phyloP scores from a whole-genome alignment of 441 rosid species.

The Theobroma grandiflorum region DNA sequence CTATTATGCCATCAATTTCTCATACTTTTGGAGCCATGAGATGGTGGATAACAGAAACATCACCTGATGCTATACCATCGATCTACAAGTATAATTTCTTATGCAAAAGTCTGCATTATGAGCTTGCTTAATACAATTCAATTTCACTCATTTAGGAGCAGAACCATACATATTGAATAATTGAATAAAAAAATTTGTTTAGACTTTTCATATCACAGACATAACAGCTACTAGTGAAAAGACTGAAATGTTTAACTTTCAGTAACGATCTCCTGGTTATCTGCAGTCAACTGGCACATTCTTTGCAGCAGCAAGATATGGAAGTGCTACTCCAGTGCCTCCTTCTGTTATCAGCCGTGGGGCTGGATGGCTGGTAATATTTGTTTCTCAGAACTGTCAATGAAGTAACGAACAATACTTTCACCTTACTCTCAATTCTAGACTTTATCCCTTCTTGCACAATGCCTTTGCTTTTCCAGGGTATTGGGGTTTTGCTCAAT shows the following conservation, averaged over 20 bases:
- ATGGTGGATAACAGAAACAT: neutral
- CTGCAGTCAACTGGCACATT: conserved; percentile 76
- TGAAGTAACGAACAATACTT: neutral
- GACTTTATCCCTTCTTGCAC: neutral
- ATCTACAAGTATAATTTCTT: no score
- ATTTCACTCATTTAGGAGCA: no score
- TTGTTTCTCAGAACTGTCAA: neutral
- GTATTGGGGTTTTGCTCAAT: conserved; percentile 66
- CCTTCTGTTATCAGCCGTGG: conserved; percentile 87
- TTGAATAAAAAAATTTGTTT: no score
- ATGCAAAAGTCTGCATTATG: no score
- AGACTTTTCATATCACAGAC: neutral
- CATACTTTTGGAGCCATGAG: neutral
- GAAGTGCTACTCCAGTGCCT: conserved; percentile 83
- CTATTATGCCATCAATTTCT: neutral
- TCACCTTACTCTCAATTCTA: neutral
- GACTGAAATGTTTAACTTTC: neutral
- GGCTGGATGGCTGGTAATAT: conserved; percentile 78
- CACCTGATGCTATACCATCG: no score
- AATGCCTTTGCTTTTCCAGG: conserved; percentile 46
- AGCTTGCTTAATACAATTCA: no score
- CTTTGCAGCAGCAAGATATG: conserved; percentile 72
- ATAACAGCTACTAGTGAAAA: neutral
- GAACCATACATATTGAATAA: no score
- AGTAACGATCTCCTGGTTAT: neutral